phyloP scores from a whole-genome alignment of 2,329 filamentous ascomycete genomes.

The Torrubiella hemipterigena region DNA sequence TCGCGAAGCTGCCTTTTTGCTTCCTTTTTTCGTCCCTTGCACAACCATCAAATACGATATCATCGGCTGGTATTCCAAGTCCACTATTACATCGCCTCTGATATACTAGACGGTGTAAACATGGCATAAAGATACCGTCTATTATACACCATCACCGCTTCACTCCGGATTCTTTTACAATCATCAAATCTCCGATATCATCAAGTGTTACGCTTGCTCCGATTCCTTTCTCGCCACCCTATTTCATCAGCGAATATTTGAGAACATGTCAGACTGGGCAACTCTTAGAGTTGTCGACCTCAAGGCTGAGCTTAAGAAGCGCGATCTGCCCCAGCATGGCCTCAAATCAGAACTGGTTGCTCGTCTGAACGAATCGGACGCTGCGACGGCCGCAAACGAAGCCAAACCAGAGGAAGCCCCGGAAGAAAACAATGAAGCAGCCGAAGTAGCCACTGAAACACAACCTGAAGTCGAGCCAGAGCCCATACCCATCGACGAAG shows the following conservation, averaged over 20 bases:
- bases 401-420: slow-evolving; percentile 5
- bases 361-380: slow-evolving; percentile 38
- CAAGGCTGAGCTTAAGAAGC: slow-evolving; percentile 60
- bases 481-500: slow-evolving; percentile 5
- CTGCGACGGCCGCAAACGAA: slow-evolving; percentile 3
- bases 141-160: no score
- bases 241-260: slow-evolving; percentile 3
- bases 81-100: no score
- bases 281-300: slow-evolving; percentile 64
- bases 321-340: slow-evolving; percentile 57
- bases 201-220: no score
- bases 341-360: slow-evolving; percentile 62
- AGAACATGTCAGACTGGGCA: slow-evolving; percentile 38
- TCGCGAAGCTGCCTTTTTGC: no score
- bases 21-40: no score
- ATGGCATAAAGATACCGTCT: no score
- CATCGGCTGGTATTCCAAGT: no score
- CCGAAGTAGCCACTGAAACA: slow-evolving; percentile 12
- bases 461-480: slow-evolving; percentile 6
- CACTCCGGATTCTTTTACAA: no score
- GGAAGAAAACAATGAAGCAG: slow-evolving; percentile 10
- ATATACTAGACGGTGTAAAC: no score
- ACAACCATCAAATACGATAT: no score
- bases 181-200: no score
- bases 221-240: neutral